Conservation (phyloP, 2,329 filamentous ascomycete genomes). For the Penicillium janthinellum region DNA sequence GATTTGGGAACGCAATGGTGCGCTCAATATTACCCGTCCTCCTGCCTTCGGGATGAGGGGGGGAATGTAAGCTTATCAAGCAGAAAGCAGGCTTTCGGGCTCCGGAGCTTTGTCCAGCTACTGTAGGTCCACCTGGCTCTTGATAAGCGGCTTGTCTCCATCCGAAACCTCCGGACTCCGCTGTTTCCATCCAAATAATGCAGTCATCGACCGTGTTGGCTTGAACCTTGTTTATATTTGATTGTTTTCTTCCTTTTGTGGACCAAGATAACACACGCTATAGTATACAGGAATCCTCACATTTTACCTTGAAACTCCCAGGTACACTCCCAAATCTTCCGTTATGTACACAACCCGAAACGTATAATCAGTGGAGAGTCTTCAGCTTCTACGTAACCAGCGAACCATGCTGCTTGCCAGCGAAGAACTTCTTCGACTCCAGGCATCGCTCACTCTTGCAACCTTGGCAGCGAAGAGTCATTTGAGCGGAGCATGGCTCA, state of each 20-base stretch:
- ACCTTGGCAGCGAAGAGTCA: conserved; percentile 88
- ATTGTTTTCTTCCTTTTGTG: not conserved
- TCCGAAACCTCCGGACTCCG: conserved; percentile 16
- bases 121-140: not conserved
- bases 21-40: conserved; percentile 15
- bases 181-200: not conserved
- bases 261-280: not conserved
- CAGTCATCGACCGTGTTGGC: not conserved
- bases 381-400: conserved; percentile 32
- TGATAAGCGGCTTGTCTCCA: conserved; percentile 5
- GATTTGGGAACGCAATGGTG: conserved; percentile 9
- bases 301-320: conserved; percentile 9
- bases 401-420: conserved; percentile 40
- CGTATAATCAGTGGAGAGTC: conserved; percentile 4
- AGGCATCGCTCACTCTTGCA: conserved; percentile 87
- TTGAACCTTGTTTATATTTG: not conserved
- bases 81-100: conserved; percentile 10
- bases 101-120: not conserved
- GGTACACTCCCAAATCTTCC: not conserved
- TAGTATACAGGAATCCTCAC: not conserved
- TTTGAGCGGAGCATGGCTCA: conserved; percentile 74
- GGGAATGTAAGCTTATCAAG: conserved; percentile 15
- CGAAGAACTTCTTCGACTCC: conserved; percentile 70
- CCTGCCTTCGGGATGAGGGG: conserved; percentile 1
- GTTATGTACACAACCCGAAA: conserved; percentile 8